Evolutionary conservation across 441 rosid species (phyloP).

Genomic region (Gossypium schwendimanii): DNA sequence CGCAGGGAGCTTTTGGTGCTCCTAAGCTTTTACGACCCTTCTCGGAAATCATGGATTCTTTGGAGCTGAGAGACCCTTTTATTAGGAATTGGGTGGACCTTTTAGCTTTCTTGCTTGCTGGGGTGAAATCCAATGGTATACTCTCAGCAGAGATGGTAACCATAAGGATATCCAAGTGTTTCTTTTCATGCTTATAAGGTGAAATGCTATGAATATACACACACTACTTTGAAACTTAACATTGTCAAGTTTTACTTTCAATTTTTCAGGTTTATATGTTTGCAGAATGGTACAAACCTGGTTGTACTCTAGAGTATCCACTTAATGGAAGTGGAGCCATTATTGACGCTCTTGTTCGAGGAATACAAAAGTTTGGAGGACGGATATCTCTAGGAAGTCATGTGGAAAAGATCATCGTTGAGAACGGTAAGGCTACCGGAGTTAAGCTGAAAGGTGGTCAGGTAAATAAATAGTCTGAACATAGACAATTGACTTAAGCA

Average conservation of each 20-base stretch:
- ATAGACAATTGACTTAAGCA: not conserved
- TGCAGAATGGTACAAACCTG: slow-evolving; percentile 95
- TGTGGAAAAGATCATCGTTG: slow-evolving; percentile 65
- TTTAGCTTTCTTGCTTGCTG: slow-evolving; percentile 86
- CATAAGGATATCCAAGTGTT: slow-evolving; percentile 10
- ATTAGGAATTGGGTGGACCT: slow-evolving; percentile 91
- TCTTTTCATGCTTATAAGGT: not conserved
- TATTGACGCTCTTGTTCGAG: slow-evolving; percentile 74
- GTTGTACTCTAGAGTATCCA: slow-evolving; percentile 79
- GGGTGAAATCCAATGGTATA: slow-evolving; percentile 92
- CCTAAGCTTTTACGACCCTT: slow-evolving; percentile 86
- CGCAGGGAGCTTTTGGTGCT: slow-evolving; percentile 73
- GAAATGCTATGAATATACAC: not conserved
- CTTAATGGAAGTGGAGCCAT: slow-evolving; percentile 78
- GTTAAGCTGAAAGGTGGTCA: slow-evolving; percentile 78
- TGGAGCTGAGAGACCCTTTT: slow-evolving; percentile 73
- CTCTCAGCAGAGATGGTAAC: slow-evolving; percentile 99
- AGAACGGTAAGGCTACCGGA: slow-evolving; percentile 69
- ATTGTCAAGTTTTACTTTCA: not conserved
- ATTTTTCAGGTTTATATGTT: slow-evolving; percentile 73
- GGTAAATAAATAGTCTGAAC: slow-evolving; percentile 35
- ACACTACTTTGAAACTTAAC: not conserved
- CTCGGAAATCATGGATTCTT: slow-evolving; percentile 67
- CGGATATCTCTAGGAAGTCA: slow-evolving; percentile 65
- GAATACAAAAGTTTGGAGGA: slow-evolving; percentile 80